phyloP scores from a whole-genome alignment of 2,329 filamentous ascomycete genomes.

The Venturia asperata region DNA sequence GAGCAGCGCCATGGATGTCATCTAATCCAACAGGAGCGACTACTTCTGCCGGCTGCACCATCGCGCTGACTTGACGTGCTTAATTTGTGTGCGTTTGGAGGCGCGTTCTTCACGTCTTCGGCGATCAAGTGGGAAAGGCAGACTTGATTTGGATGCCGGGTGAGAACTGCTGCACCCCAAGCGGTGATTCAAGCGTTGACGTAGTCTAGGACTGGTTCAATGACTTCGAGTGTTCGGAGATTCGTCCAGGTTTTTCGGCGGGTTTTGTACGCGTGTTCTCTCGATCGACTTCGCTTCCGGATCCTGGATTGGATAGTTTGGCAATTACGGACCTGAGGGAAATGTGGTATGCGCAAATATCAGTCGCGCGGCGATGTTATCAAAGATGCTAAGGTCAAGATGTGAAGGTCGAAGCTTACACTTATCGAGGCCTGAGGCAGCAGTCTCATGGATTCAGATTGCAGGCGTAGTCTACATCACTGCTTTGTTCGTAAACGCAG shows the following conservation, averaged over 20 bases:
- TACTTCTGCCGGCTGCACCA: conserved; percentile 5
- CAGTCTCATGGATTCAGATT: background rate
- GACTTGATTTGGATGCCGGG: background rate
- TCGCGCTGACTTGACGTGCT: background rate
- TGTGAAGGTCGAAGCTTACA: background rate
- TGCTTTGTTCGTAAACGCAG: background rate
- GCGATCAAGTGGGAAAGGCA: background rate
- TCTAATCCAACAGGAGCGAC: background rate
- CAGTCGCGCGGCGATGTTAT: background rate
- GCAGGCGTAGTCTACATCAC: background rate
- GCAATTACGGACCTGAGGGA: background rate
- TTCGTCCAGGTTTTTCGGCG: background rate
- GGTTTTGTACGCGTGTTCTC: background rate
- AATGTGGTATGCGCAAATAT: background rate
- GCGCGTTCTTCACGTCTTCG: background rate
- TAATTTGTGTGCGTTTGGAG: background rate
- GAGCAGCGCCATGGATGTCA: conserved; percentile 63
- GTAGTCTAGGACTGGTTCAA: background rate
- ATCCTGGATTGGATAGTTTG: background rate
- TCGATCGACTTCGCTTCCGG: background rate
- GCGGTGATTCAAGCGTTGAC: background rate
- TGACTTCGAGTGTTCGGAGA: background rate
- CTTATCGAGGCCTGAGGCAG: background rate
- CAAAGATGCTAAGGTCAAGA: background rate
- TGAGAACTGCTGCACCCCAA: background rate